Evolutionary conservation across 1,139 yeast genomes (phyloP), one percentile per base, ranked within the genome.

Genomic region (Kodamaea alishanica): DNA sequence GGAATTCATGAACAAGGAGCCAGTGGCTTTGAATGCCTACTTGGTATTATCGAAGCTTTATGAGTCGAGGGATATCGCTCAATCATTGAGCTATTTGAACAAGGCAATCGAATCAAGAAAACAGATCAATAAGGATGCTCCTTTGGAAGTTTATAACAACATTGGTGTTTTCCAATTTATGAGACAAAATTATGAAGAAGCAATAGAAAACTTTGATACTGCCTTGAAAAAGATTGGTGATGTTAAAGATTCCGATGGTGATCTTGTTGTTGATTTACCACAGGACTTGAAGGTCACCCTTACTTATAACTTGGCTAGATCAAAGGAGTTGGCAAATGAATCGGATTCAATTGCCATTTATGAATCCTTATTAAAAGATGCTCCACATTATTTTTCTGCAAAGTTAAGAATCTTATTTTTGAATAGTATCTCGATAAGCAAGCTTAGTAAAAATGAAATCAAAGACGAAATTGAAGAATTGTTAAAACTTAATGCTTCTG

Each of bases 161-260:
- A 70, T 89, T 50, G 98, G 95, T 33, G 96, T 88, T 7, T 79
- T 88, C 60, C 79, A 87, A 45, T 85, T 86, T 54, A 68, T 81
- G 45, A 79, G 76, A 47, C 82, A 79, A 32, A 79, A 83, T 50
- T 67, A 62, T 40, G 80, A 74, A 4, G 56, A 49, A 2, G 70
- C 76, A 1, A 34, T 55, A 5, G 52, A 51, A 10, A 60, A 52
- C 44, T 84, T 86, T 54, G 66, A 74, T 42, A 54, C 60, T 34
- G 88, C 92, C 0, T 55, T 69, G 26, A 60, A 48, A 2, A 52
- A 52, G 34, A 44, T 59, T 26, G 49, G 46, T 2, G 44, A 43
- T 5, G 52, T 54, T 33, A 43, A 48, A 12, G 53, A 55, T 31
- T 54, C 53, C 12, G 62, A 57, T 38, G 67, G 63, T 12, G 65